Conservation (phyloP, 176 grass and related monocot genomes). For the Pharus latifolius region DNA sequence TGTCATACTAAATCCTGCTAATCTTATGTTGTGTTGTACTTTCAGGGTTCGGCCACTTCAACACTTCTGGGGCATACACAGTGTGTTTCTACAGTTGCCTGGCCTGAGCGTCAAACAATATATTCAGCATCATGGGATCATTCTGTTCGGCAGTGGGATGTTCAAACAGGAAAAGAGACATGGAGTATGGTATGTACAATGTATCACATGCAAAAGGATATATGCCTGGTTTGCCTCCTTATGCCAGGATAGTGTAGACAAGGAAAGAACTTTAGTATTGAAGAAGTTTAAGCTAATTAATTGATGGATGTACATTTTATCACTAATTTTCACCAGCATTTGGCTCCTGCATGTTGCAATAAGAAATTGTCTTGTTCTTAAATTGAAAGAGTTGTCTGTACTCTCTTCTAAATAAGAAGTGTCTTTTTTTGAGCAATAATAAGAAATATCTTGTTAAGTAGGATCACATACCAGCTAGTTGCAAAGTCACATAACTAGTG, state of each 20-base stretch:
- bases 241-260: background rate
- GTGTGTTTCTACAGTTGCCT: constrained; percentile 70
- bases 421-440: no score
- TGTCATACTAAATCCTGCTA: background rate
- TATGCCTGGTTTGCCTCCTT: background rate
- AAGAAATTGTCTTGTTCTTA: background rate
- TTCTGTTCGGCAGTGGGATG: constrained; percentile 92
- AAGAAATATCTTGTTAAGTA: no score
- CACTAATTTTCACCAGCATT: background rate
- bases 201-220: background rate
- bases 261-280: background rate
- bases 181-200: constrained; percentile 64
- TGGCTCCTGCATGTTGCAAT: background rate
- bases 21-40: background rate
- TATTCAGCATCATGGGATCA: constrained; percentile 99
- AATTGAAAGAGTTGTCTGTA: no score
- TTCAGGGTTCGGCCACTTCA: constrained; percentile 58
- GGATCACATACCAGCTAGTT: no score
- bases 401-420: no score
- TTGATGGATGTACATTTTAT: background rate
- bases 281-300: background rate
- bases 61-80: constrained; percentile 83
- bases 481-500: background rate
- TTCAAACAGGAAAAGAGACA: constrained; percentile 55
- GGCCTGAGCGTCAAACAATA: constrained; percentile 59